Evolutionary conservation across 768 basidiomycete genomes (phyloP), one percentile per base, ranked within the genome.

Genomic region (Candolleomyces eurysporus): DNA sequence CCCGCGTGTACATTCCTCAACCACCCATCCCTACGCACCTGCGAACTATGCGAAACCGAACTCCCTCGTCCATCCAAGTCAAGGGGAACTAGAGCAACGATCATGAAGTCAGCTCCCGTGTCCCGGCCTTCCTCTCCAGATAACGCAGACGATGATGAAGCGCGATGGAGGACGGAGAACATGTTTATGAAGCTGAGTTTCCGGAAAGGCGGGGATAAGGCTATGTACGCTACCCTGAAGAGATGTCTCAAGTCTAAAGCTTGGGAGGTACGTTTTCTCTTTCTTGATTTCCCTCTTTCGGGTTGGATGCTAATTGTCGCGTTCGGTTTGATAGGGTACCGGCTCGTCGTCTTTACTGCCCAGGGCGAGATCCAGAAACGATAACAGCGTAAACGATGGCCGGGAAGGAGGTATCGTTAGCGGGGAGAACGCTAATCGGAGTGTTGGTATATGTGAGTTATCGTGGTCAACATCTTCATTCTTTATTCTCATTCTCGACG

Each of bases 1-100:
- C 83, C 88, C 1, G 87, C 87, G 1, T 99, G 97, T 71, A 98
- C 96, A 1, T 99, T 96, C 71, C 78, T 96, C 13, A 99, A 99
- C 73, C 88, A 91, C 62, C 85, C 86, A 0, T 88, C 84, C 1
- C 78, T 95, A 59, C 73, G 73, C 0, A 71, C 76, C 8, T 98
- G 96, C 75, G 96, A 98, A 72, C 90, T 98, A 3, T 98, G 96
- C 70, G 81, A 80, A 5, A 89, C 93, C 4, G 76, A 84, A 0
- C 76, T 98, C 10, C 87, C 86, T 54, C 69, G 63, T 53, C 43
- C 69, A 5, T 30, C 40, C 14, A 4, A 8, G 4, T 57, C 60
- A 1, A 42, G 5, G 8, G 51, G 58, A 3, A 42, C 65, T 58
- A 69, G 70, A 2, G 68, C 68, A 26, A 78, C 36, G 36, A 36